Conservation (phyloP, 306 rosid species). For the Spatholobus suberectus region DNA sequence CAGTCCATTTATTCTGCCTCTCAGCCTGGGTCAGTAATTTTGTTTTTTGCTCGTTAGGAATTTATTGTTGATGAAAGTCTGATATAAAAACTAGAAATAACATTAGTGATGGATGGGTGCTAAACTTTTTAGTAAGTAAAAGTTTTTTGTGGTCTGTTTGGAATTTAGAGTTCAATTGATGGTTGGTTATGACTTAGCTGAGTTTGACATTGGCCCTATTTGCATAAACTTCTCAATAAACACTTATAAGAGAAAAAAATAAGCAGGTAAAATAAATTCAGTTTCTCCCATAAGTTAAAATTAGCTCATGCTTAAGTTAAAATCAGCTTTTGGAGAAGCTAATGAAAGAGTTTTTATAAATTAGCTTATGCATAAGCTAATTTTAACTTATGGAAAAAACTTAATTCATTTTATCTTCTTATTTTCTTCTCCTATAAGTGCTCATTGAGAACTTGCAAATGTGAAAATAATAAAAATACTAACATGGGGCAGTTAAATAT, state of each 20-base stretch:
- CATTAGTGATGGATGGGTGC: neutral
- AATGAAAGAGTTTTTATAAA: neutral
- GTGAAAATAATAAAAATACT: slow-evolving; percentile 32
- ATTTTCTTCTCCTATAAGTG: neutral
- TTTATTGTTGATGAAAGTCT: slow-evolving; percentile 22
- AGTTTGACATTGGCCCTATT: too few relatives aligned
- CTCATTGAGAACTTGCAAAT: neutral
- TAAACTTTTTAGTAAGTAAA: neutral
- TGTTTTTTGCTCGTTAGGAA: slow-evolving; percentile 10
- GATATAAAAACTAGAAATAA: neutral
- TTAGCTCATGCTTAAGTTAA: neutral
- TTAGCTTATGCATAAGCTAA: neutral
- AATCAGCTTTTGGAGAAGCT: neutral
- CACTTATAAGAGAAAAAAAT: neutral
- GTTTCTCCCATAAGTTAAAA: neutral
- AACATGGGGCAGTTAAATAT: slow-evolving; percentile 31
- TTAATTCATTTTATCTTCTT: neutral
- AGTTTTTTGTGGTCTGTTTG: slow-evolving; percentile 10
- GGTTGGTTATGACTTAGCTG: neutral
- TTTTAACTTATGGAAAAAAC: neutral
- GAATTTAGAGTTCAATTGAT: slow-evolving; percentile 20
- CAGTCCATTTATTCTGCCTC: slow-evolving; percentile 53
- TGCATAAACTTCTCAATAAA: neutral
- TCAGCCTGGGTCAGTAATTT: slow-evolving; percentile 55
- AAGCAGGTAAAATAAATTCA: neutral